Conservation (phyloP, 352 stramenopile genomes). For the Phytophthora crassamura region DNA sequence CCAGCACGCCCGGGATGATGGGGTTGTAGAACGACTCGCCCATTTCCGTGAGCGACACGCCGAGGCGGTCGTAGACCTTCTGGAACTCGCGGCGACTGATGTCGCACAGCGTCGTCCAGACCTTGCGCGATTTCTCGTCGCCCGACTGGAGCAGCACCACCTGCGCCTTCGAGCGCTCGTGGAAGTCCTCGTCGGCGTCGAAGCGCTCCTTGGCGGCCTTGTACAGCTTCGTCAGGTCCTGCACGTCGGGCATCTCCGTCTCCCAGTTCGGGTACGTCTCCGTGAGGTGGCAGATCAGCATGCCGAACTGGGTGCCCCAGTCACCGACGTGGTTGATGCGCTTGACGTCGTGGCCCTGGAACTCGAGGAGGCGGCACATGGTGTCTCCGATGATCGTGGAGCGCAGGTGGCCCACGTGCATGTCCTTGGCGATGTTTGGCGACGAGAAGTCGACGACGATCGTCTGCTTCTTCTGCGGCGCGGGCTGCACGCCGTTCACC, state of each 20-base stretch:
- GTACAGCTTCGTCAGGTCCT: constrained; percentile 94
- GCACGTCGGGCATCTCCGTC: constrained; percentile 94
- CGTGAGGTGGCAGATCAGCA: constrained; percentile 99
- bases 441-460: constrained; percentile 89
- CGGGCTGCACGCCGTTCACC: constrained; percentile 72
- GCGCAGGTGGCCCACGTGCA: constrained; percentile 89
- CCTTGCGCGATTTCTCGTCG: constrained; percentile 79
- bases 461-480: constrained; percentile 82
- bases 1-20: constrained; percentile 87
- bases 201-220: constrained; percentile 96
- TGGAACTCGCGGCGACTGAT: constrained; percentile 88
- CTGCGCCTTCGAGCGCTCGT: constrained; percentile 96
- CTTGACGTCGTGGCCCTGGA: constrained; percentile 83
- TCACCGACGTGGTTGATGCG: constrained; percentile 89
- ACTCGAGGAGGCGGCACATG: constrained; percentile 88
- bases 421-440: constrained; percentile 91
- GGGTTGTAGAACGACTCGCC: constrained; percentile 90
- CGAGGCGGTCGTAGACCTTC: constrained; percentile 85
- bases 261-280: constrained; percentile 96
- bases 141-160: constrained; percentile 98
- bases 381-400: constrained; percentile 94
- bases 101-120: constrained; percentile 85
- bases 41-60: constrained; percentile 80
- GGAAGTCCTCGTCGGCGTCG: constrained; percentile 96
- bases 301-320: constrained; percentile 97